Percentiles rank a stretch among this genome's conserved stretches.
These are phyloP conservation scores for Zalaria obscura DNA, from an alignment of 2,329 filamentous ascomycete genomes.

Conservation along the genomic window DNA sequence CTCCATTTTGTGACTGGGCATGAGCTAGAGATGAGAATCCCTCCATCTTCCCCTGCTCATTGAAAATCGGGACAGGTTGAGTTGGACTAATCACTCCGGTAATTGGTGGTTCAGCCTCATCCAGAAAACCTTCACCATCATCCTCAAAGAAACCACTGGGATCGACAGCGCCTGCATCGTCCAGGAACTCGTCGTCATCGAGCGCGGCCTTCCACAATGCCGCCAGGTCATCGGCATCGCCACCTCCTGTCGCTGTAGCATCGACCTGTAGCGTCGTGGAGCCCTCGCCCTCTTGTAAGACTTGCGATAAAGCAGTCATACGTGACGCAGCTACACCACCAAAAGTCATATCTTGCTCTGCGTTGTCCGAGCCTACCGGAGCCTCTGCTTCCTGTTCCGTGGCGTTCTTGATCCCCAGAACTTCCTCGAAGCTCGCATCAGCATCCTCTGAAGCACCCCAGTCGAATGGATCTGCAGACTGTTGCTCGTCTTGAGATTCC, in stretches of 20 bases:
- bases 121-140: slow-evolving; percentile 73
- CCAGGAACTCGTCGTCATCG: slow-evolving; percentile 43
- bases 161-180: slow-evolving; percentile 34
- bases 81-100: not conserved
- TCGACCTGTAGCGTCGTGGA: too few relatives aligned
- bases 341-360: not conserved
- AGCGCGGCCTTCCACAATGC: slow-evolving; percentile 77
- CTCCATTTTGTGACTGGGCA: slow-evolving; percentile 1
- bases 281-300: not conserved
- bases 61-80: slow-evolving; percentile 1
- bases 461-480: slow-evolving; percentile 2
- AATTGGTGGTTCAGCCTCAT: slow-evolving; percentile 37
- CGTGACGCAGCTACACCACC: slow-evolving; percentile 1
- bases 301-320: slow-evolving; percentile 3
- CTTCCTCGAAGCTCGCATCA: slow-evolving; percentile 3
- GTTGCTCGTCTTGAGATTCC: not conserved
- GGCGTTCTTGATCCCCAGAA: not conserved
- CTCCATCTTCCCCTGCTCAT: slow-evolving; percentile 1
- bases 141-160: slow-evolving; percentile 58
- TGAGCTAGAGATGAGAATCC: slow-evolving; percentile 4
- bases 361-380: not conserved
- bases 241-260: slow-evolving; percentile 1
- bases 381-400: not conserved
- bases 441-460: slow-evolving; percentile 8
- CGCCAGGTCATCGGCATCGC: slow-evolving; percentile 48